phyloP scores from a whole-genome alignment of 192 early-diverging fungal genomes.

The Geranomyces variabilis region DNA sequence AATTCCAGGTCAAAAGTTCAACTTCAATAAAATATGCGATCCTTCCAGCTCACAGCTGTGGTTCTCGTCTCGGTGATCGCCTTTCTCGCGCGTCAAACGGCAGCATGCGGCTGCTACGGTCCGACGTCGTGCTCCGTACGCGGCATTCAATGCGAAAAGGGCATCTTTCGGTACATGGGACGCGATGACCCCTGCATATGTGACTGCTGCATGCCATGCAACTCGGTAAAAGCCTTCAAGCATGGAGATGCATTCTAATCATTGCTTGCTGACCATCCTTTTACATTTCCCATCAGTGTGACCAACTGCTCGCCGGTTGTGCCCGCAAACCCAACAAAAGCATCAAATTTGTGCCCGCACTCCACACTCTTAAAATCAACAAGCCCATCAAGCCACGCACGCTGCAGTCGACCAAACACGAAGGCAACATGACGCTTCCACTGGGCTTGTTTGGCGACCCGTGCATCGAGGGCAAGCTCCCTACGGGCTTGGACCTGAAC shows the following conservation, averaged over 20 bases:
- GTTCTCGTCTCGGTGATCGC: too few species aligned
- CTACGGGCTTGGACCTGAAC: neutral
- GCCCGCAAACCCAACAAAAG: neutral
- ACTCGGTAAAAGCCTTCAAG: neutral
- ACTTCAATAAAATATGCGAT: too few species aligned
- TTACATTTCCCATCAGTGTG: neutral
- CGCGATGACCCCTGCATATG: constrained; percentile 7
- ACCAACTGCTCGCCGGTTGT: neutral
- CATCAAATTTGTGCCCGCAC: constrained; percentile 2
- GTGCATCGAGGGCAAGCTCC: constrained; percentile 3
- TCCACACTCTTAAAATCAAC: neutral
- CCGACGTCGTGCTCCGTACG: neutral
- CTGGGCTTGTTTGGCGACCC: constrained; percentile 14
- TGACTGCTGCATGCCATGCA: constrained; percentile 9
- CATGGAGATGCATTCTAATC: neutral
- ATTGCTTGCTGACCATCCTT: neutral
- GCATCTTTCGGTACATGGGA: neutral
- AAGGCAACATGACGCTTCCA: neutral
- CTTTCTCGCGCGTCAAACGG: neutral
- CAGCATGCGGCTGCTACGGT: constrained; percentile 21
- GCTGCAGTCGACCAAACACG: neutral
- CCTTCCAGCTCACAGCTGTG: too few species aligned
- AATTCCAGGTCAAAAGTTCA: too few species aligned
- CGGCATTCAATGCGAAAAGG: constrained; percentile 11
- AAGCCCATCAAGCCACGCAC: constrained; percentile 17